Conservation (phyloP, 2,329 filamentous ascomycete genomes). For the Didymella segeticola region DNA sequence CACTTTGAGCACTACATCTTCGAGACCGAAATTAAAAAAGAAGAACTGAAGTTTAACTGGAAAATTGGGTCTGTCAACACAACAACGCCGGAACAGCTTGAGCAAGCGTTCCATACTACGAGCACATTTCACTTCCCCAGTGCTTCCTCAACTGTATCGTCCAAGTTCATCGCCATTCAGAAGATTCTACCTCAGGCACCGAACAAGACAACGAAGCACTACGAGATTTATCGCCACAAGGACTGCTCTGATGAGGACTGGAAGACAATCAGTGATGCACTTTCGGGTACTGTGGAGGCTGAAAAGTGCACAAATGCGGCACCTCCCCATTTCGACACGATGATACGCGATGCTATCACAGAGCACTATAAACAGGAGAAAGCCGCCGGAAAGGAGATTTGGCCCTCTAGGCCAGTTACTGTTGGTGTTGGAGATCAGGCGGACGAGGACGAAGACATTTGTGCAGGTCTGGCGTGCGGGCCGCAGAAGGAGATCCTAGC, state of each 20-base stretch:
- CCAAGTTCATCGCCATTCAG: conserved; percentile 1
- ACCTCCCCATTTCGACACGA: not conserved
- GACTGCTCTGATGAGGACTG: conserved; percentile 64
- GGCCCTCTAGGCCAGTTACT: not conserved
- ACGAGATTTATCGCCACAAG: conserved; percentile 67
- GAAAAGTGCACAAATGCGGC: not conserved
- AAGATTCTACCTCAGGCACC: not conserved
- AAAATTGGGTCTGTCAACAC: not conserved
- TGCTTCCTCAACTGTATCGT: not conserved
- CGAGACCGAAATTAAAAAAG: not conserved
- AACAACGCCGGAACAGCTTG: not conserved
- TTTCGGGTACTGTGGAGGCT: conserved; percentile 61
- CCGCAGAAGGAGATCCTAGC: not conserved
- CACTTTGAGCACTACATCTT: conserved; percentile 2
- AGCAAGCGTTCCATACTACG: not conserved
- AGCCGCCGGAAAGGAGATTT: not conserved
- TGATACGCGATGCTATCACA: not conserved
- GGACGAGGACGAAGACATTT: conserved; percentile 7
- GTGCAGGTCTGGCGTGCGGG: conserved; percentile 1
- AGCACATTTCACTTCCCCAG: not conserved
- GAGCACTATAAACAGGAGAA: conserved; percentile 9
- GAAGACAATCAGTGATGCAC: conserved; percentile 61
- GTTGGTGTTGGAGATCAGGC: not conserved
- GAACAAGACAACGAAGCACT: not conserved
- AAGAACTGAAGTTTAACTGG: conserved; percentile 2